These are phyloP conservation scores for Nelumbo lutea DNA, from an alignment of 164 flowering plant species.

Conservation along the genomic window DNA sequence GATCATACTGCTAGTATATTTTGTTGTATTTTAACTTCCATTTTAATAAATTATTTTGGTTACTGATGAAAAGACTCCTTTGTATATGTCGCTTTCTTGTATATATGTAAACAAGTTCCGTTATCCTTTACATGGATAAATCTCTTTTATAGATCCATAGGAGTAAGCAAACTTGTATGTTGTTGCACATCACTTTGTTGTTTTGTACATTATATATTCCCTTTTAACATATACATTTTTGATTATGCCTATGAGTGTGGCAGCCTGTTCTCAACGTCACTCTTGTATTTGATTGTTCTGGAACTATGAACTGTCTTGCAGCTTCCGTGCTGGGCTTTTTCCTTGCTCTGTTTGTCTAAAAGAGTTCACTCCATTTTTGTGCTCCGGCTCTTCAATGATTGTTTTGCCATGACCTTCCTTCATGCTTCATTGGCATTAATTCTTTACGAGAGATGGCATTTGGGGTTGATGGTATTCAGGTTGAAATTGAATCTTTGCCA, in stretches of 20 bases:
- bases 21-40: no score
- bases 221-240: not conserved
- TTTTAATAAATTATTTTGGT: no score
- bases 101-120: no score
- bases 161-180: not conserved
- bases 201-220: not conserved
- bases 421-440: slow-evolving; percentile 67
- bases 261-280: not conserved
- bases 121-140: not conserved
- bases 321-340: slow-evolving; percentile 98
- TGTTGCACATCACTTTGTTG: not conserved
- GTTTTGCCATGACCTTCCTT: slow-evolving; percentile 77
- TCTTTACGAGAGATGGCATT: slow-evolving; percentile 69
- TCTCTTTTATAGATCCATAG: not conserved
- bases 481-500: slow-evolving; percentile 15
- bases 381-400: slow-evolving; percentile 95
- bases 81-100: no score
- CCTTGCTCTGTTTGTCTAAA: slow-evolving; percentile 79
- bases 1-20: no score
- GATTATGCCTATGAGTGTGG: not conserved
- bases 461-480: slow-evolving; percentile 87
- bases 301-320: slow-evolving; percentile 32
- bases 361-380: slow-evolving; percentile 94
- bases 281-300: slow-evolving; percentile 1
- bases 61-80: no score